These are phyloP conservation scores for Neckera pumila DNA, from an alignment of 225 moss, liverwort and hornwort species.

Conservation along the genomic window DNA sequence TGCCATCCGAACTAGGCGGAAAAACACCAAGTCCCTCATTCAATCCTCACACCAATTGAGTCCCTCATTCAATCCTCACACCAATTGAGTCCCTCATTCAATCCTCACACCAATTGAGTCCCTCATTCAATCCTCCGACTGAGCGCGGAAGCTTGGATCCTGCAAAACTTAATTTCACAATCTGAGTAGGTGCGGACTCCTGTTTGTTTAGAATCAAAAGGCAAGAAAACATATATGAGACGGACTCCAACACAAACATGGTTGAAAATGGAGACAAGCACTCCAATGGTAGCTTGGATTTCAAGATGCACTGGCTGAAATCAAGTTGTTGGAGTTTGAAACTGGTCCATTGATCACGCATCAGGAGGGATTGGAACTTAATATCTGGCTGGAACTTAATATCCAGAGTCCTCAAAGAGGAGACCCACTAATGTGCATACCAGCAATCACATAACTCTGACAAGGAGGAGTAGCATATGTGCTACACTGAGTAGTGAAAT, in stretches of 20 bases:
- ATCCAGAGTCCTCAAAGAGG: too few species aligned
- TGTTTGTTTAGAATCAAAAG: too few species aligned
- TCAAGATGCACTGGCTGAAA: neutral
- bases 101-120: too few species aligned
- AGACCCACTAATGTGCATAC: neutral
- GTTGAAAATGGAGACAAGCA: neutral
- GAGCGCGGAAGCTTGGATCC: rapidly evolving
- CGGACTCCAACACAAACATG: neutral
- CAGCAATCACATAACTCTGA: neutral
- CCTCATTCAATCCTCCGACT: neutral
- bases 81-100: too few species aligned
- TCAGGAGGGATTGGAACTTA: neutral
- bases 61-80: neutral
- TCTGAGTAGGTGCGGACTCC: too few species aligned
- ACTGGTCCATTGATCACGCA: neutral
- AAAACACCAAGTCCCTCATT: too few species aligned
- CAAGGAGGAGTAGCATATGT: neutral
- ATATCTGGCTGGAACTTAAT: too few species aligned
- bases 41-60: too few species aligned
- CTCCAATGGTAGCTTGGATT: neutral
- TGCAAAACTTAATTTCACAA: neutral
- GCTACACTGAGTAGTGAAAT: too few species aligned
- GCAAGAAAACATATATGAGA: too few species aligned
- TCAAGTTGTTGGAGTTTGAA: neutral
- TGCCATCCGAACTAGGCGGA: neutral